Base-by-base conservation (phyloP, 1,284 basidiomycete genomes). In the Wallemia mellicola region DNA sequence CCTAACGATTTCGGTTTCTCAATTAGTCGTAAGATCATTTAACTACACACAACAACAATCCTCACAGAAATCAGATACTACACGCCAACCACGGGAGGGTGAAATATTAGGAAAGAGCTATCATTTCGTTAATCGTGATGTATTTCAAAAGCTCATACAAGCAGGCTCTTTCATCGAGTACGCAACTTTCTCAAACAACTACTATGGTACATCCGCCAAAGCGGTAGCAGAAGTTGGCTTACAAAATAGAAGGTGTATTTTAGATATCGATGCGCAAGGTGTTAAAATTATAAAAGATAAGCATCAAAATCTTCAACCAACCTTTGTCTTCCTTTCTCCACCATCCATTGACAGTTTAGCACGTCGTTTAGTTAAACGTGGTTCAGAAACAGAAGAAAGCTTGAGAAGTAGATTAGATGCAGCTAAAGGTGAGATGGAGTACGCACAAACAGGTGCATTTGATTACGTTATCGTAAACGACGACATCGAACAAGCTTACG, bases 221-320 rank as follows among this genome's bases (percentile, higher is more conserved):
- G 82, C 77, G 7, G 73, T 80, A 24, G 68, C 72, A 60, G 75
- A 73, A 59, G 75, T 79, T 28, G 67, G 69, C 14, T 64, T 64
- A 27, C 61, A 68, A 32, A 83, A 82, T 32, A 75, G 76, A 60
- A 72, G 87, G 17, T 96, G 92, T 68, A 81, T 99, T 60, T 77
- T 99, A 55, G 92, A 99, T 69, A 98, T 99, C 64, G 92, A 99
- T 68, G 82, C 87, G 48, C 69, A 94, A 84, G 89, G 89, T 60
- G 86, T 95, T 61, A 80, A 80, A 63, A 82, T 89, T 70, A 82
- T 96, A 67, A 89, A 88, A 69, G 70, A 75, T 28, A 73, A 75
- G 79, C 83, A 65, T 63, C 69, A 74, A 0, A 71, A 78, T 59
- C 73, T 98, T 54, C 76, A 84, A 65, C 86, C 91, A 5, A 76